Percentiles rank a stretch among this genome's conserved stretches.
These are phyloP conservation scores for Talaromyces borbonicus DNA, from an alignment of 495 filamentous ascomycete species.

Conservation along the genomic window DNA sequence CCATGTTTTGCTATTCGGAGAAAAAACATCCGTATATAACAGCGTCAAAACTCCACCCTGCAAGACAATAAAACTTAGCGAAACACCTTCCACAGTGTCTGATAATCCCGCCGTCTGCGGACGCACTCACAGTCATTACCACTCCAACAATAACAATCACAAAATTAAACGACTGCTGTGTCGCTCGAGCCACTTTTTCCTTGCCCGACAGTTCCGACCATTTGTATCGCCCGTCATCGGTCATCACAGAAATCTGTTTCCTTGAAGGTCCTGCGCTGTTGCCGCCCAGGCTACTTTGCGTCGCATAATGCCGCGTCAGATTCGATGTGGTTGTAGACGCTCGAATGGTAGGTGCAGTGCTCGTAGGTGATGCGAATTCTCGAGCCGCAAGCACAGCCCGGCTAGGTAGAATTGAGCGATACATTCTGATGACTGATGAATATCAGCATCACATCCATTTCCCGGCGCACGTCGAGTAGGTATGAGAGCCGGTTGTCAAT, in stretches of 20 bases:
- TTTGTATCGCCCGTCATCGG: conserved; percentile 68
- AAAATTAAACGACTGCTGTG: conserved; percentile 86
- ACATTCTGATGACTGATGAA: conserved; percentile 16
- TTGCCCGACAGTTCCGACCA: conserved; percentile 64
- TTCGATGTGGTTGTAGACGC: not conserved
- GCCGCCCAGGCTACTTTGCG: conserved; percentile 36
- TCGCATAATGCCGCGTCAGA: conserved; percentile 33
- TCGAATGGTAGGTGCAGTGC: not conserved
- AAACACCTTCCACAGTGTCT: not conserved
- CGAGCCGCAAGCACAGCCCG: not conserved
- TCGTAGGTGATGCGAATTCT: not conserved
- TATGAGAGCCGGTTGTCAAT: no score
- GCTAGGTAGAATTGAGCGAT: conserved; percentile 9
- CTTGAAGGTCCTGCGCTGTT: conserved; percentile 26
- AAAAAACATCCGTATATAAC: conserved; percentile 80
- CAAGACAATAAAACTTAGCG: not conserved
- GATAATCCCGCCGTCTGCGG: no score
- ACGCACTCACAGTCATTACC: conserved; percentile 53
- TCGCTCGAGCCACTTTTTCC: conserved; percentile 79
- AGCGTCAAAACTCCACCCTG: conserved; percentile 69
- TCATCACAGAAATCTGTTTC: conserved; percentile 66
- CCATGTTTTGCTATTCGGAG: conserved; percentile 69
- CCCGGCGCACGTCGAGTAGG: not conserved
- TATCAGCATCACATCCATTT: conserved; percentile 6
- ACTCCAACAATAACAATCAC: conserved; percentile 65